Conservation (phyloP, 2,329 filamentous ascomycete genomes). For the Neopestalotiopsis rosae region DNA sequence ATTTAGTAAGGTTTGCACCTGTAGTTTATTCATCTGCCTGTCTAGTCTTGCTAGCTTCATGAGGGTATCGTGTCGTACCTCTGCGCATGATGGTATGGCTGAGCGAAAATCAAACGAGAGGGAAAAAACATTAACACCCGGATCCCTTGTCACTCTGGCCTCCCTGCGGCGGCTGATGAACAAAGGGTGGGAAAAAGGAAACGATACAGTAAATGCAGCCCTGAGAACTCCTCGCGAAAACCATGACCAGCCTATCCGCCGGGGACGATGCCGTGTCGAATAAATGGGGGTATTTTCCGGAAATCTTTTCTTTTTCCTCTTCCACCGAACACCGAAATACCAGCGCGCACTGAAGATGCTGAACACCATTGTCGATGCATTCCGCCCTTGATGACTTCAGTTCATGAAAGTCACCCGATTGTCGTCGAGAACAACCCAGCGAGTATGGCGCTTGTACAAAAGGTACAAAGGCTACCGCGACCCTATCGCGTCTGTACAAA, state of each 20-base stretch:
- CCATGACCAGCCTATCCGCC: conserved; percentile 13
- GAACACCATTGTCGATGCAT: not conserved
- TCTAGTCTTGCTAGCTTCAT: too few species aligned
- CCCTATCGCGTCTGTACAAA: too few species aligned
- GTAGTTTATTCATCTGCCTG: too few species aligned
- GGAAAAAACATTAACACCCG: not conserved
- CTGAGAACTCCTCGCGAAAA: not conserved
- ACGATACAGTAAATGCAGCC: not conserved
- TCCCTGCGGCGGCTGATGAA: not conserved
- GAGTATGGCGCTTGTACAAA: too few species aligned
- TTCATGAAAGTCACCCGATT: not conserved
- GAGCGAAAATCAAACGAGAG: not conserved
- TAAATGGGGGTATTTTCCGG: not conserved
- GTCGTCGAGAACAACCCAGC: too few species aligned
- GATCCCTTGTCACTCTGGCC: not conserved
- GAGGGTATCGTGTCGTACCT: not conserved
- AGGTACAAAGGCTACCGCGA: too few species aligned
- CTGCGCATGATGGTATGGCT: not conserved
- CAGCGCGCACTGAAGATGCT: not conserved
- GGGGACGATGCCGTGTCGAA: conserved; percentile 7
- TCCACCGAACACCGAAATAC: conserved; percentile 7
- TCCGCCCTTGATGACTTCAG: not conserved
- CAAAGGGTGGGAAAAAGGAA: not conserved
- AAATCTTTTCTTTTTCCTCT: conserved; percentile 6
- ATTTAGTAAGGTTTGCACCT: too few species aligned